Conservation (phyloP, 768 basidiomycete species). For the Termitomyces bulborhizus region DNA sequence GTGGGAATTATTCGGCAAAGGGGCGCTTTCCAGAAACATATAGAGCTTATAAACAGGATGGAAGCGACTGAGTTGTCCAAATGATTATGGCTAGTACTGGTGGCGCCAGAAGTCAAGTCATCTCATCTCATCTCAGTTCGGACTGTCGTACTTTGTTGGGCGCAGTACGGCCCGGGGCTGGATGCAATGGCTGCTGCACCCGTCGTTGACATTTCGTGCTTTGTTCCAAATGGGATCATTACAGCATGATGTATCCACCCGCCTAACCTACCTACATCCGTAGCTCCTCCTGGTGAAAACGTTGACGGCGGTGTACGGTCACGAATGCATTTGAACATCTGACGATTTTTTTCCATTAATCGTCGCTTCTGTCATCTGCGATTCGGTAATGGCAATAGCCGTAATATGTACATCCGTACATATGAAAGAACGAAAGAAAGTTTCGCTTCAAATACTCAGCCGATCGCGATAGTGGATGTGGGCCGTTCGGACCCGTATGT, state of each 20-base stretch:
- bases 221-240: neutral
- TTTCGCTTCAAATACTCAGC: neutral
- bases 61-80: neutral
- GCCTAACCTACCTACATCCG: neutral
- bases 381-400: neutral
- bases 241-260: neutral
- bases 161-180: neutral
- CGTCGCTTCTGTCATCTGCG: neutral
- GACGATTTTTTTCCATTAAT: neutral
- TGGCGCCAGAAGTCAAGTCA: neutral
- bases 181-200: neutral
- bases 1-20: neutral
- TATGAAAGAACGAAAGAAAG: neutral
- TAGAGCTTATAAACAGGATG: neutral
- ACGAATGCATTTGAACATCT: neutral
- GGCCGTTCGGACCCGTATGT: neutral
- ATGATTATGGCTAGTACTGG: neutral
- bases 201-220: neutral
- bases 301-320: neutral
- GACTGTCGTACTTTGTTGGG: neutral
- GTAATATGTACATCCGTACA: too few relatives aligned
- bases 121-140: neutral
- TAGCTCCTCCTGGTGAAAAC: neutral
- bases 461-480: neutral
- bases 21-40: neutral